phyloP scores from a whole-genome alignment of 2,329 filamentous ascomycete species.

The Aspergillus sp. region DNA sequence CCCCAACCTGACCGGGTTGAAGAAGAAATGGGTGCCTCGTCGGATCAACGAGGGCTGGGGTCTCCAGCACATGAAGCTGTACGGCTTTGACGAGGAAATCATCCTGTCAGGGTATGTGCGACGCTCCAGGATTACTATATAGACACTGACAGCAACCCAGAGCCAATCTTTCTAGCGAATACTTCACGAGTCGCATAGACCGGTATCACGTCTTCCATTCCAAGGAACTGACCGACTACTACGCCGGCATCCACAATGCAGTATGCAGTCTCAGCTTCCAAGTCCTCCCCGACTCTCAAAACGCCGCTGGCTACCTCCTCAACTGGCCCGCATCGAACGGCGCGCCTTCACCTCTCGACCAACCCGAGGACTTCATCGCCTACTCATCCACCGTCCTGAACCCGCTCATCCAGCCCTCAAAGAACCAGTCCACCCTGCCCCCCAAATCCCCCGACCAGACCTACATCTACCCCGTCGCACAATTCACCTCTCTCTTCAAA shows the following conservation, averaged over 20 bases:
- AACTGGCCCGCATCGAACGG: conserved; percentile 76
- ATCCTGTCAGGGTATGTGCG: conserved; percentile 77
- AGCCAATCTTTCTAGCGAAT: conserved; percentile 88
- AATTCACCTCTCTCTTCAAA: conserved; percentile 80
- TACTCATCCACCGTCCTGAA: conserved; percentile 68
- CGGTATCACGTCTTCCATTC: conserved; percentile 90
- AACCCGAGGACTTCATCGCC: conserved; percentile 68
- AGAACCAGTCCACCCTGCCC: conserved; percentile 32
- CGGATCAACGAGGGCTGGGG: conserved; percentile 98
- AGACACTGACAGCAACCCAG: conserved; percentile 35
- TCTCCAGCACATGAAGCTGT: conserved; percentile 98
- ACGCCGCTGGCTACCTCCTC: conserved; percentile 53
- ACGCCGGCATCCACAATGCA: conserved; percentile 72
- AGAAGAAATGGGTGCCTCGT: conserved; percentile 80
- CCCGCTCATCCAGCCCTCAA: conserved; percentile 62
- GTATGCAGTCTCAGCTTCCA: conserved; percentile 80
- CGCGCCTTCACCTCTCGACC: conserved; percentile 71
- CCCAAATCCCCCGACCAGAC: conserved; percentile 59
- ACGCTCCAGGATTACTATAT: background rate
- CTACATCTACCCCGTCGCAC: conserved; percentile 80
- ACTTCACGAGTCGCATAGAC: conserved; percentile 95
- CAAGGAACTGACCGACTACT: conserved; percentile 77
- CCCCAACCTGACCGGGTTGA: conserved; percentile 84
- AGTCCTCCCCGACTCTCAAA: conserved; percentile 60
- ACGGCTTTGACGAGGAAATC: conserved; percentile 92